Evolutionary conservation across 106 monocot species (phyloP), one percentile per base, ranked within the genome.

Genomic region (Acorus calamus): DNA sequence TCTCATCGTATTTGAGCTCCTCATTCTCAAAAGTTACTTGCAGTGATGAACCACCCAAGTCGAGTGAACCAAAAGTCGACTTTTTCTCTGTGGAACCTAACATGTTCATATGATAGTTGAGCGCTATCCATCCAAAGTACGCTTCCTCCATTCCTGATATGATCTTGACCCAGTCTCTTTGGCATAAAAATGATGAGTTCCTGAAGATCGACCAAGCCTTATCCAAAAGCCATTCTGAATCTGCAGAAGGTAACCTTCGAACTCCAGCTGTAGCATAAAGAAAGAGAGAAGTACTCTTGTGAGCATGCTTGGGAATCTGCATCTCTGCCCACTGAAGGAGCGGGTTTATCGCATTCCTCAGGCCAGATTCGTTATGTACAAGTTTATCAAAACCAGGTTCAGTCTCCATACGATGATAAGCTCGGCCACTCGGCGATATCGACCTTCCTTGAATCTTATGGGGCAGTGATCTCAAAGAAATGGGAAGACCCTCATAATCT

Each of bases 111-210:
- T 83, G 80, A 69, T 87, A 77, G 60, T 96, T 96, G 42, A 96
- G 74, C 74, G 90, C 96, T 71, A 96, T 81, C 96, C 96, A 96
- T 58, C 96, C 96, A 80, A 85, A 96, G 67, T 87, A 96, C 46
- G 96, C 96, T 79, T 96, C 96, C 66, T 96, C 96, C 84, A 87
- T 85, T 14, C 96, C 96, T 57, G 73, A 83, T 50, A 91, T 85
- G 48, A 76, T 82, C 71, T 91, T 90, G 10, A 96, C 77, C 83
- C 89, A 76, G 9, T 81, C 83, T 75, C 83, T 80, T n/a, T 61
- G 73, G 44, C 90, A 87, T 13, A 69, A 72, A 66, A 96, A 96
- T 11, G 90, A 85, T 10, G 90, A 96, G 44, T 81, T 79, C 74
- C 83, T 91, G 65, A 96, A 47, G 79, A 96, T 91, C 5, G 56